A percentile compares a stretch with the other conserved stretches of the same genome.
Evolutionary conservation across 2,329 filamentous ascomycete genomes (phyloP).

Genomic region (Exutisphaerella laricina): DNA sequence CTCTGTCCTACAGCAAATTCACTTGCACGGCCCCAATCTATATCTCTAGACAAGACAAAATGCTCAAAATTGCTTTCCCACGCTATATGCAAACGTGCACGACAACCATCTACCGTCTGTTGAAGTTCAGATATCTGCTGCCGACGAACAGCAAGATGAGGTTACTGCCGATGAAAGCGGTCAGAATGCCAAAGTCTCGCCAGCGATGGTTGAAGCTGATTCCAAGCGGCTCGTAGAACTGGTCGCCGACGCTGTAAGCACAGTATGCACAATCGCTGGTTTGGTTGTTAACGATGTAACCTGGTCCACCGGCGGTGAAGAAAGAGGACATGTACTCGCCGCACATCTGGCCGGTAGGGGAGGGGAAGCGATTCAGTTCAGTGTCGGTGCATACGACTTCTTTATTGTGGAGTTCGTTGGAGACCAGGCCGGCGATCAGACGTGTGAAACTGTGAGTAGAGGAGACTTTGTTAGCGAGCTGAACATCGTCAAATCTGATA

Average conservation of each 20-base stretch:
- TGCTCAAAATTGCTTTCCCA: too few relatives aligned
- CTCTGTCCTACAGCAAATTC: too few relatives aligned
- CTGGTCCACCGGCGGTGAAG: constrained; percentile 61
- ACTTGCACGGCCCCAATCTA: too few relatives aligned
- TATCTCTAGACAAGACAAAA: too few relatives aligned
- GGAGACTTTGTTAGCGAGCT: too few relatives aligned
- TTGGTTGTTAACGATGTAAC: constrained; percentile 64
- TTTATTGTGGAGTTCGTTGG: constrained; percentile 65
- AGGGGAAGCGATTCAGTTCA: constrained; percentile 64
- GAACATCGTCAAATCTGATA: too few relatives aligned
- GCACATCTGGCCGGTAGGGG: constrained; percentile 62
- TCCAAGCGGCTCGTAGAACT: constrained; percentile 67
- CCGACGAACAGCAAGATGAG: constrained; percentile 58
- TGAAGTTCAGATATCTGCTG: constrained; percentile 44
- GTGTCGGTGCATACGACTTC: constrained; percentile 54
- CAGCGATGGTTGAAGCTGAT: constrained; percentile 65
- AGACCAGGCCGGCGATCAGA: constrained; percentile 72
- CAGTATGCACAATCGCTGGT: constrained; percentile 73
- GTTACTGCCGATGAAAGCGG: constrained; percentile 72
- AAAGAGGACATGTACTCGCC: constrained; percentile 70
- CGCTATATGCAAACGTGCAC: too few relatives aligned
- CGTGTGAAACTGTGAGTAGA: constrained; percentile 60
- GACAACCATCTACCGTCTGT: constrained; percentile 34
- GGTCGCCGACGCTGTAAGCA: constrained; percentile 70
- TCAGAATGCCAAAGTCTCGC: constrained; percentile 75